phyloP scores from a whole-genome alignment of 176 grass and related monocot species.

The Raddia distichophylla region DNA sequence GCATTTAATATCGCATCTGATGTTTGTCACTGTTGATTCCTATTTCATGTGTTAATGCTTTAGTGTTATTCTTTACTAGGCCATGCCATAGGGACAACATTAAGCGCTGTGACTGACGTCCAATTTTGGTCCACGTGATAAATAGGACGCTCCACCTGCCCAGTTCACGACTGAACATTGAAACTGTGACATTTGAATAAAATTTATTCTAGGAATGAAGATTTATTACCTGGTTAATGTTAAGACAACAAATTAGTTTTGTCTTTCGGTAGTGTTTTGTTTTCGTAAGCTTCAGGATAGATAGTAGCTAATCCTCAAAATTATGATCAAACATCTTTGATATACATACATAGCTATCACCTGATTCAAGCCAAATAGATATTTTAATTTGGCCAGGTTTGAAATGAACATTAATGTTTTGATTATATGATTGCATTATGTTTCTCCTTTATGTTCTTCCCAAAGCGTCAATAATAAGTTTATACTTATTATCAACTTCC shows the following conservation, averaged over 20 bases:
- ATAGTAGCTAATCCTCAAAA: neutral
- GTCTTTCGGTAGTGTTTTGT: neutral
- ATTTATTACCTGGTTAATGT: neutral
- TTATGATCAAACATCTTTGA: neutral
- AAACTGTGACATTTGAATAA: neutral
- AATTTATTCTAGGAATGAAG: neutral
- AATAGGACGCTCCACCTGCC: neutral
- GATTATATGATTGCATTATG: neutral
- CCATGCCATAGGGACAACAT: neutral
- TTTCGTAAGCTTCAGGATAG: neutral
- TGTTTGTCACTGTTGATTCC: neutral
- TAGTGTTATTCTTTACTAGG: conserved; percentile 3
- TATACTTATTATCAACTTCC: conserved; percentile 18
- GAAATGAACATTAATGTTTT: conserved; percentile 9
- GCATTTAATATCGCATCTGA: neutral
- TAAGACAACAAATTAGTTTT: neutral
- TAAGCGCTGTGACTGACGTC: neutral
- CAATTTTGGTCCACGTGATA: neutral
- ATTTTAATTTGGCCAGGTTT: neutral
- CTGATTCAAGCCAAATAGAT: neutral
- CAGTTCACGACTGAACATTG: neutral
- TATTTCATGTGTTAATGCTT: neutral
- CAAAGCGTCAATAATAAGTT: neutral
- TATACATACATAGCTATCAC: neutral
- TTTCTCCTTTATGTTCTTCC: neutral